Percentiles rank a stretch among this genome's conserved stretches.
Conservation (phyloP, 768 basidiomycete genomes). For the Leccinellum luteum region DNA sequence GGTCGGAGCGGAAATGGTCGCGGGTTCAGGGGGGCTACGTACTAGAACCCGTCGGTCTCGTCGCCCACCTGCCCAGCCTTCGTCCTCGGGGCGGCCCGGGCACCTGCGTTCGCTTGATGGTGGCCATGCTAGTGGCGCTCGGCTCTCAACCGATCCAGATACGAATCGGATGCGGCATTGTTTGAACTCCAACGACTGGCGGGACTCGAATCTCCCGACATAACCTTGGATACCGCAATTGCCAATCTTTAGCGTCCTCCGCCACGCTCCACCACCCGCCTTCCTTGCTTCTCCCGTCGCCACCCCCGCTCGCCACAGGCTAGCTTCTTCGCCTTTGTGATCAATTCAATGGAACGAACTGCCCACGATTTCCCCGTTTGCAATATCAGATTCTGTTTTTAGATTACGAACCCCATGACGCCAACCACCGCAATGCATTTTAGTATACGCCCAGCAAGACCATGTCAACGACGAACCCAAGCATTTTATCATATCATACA, state of each 20-base stretch:
- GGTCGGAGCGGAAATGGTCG: conserved; percentile 25
- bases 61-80: not conserved
- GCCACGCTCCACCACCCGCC: conserved; percentile 4
- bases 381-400: conserved; percentile 1
- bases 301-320: conserved; percentile 3
- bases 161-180: conserved; percentile 8
- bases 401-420: conserved; percentile 24
- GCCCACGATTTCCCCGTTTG: not conserved
- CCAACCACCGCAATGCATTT: conserved; percentile 26
- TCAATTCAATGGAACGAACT: not conserved
- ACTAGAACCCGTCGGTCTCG: conserved; percentile 14
- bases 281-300: conserved; percentile 11
- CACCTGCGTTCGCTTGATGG: not conserved
- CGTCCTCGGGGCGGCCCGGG: not conserved
- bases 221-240: not conserved
- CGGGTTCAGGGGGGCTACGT: conserved; percentile 24
- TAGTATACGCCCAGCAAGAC: conserved; percentile 14
- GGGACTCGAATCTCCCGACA: not conserved
- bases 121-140: not conserved
- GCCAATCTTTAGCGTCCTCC: conserved; percentile 10
- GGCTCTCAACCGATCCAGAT: conserved; percentile 3
- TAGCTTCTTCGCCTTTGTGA: conserved; percentile 8
- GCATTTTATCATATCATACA: conserved; percentile 16
- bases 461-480: conserved; percentile 19
- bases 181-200: not conserved